Evolutionary conservation across 2,329 filamentous ascomycete species (phyloP), one percentile per base, ranked within the genome.

Genomic region (Cyphellophora attinorum): DNA sequence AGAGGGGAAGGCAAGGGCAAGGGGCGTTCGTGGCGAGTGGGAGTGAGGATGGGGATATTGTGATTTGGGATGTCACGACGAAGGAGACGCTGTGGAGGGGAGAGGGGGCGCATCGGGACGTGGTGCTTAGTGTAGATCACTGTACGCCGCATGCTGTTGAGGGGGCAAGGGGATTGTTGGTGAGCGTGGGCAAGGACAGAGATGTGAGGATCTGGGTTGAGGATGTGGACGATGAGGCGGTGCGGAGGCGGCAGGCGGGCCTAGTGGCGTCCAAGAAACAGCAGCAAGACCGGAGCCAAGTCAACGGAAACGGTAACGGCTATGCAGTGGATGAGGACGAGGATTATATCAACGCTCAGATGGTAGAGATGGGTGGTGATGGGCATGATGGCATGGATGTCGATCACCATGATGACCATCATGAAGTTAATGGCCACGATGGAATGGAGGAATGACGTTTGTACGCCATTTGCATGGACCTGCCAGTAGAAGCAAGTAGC

Each of bases 1-100:
- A 28, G 19, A 4, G 4, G 23, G 25, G 4, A 14, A 21, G 6
- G 15, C 25, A 28, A 19, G 14, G 11, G 15, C 30, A 31, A 27
- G 51, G 60, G 39, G 72, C 69, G 0, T 93, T 93, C 50, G 74
- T 88, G 11, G 82, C 79, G 0, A 82, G 81, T 19, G 85, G 88
- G 0, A 93, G 85, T 56, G 89, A 96, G 56, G 85, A 95, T 50
- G 85, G 88, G 11, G 74, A 76, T 30, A 72, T 94, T 8, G 67
- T 93, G 11, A 71, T 93, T 35, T 98, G 91, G 91, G 86, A 96
- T 50, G 85, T 95, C 11, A 78, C 74, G 41, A 84, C 69, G 52
- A 98, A 96, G 59, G 77, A 81, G 36, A 64, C 93, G 2, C 63
- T 95, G 13, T 88, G 95, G 65, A 61, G 64, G 13, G 76, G 6